These are phyloP conservation scores for Pseudogymnoascus sp. DNA, from an alignment of 2,329 filamentous ascomycete genomes.

Conservation along the genomic window DNA sequence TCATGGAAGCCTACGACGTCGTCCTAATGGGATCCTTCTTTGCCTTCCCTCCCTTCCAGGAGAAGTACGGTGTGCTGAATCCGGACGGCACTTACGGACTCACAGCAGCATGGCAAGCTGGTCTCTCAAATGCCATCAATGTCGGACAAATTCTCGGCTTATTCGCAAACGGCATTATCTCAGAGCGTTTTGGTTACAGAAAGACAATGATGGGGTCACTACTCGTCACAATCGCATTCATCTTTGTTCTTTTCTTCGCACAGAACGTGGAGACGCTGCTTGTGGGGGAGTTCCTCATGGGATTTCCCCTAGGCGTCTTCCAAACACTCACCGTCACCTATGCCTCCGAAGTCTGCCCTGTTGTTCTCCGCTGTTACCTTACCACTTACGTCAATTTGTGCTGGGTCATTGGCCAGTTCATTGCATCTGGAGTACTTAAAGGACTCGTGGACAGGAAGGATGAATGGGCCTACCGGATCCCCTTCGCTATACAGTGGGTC, in stretches of 20 bases:
- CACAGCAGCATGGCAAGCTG: conserved; percentile 35
- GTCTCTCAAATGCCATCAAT: conserved; percentile 30
- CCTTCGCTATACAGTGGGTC: conserved; percentile 39
- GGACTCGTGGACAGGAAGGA: conserved; percentile 31
- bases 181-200: conserved; percentile 28
- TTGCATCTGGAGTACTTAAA: conserved; percentile 38
- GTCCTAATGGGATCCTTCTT: conserved; percentile 28
- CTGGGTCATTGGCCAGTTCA: conserved; percentile 42
- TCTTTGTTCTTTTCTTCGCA: conserved; percentile 39
- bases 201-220: conserved; percentile 37
- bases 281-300: conserved; percentile 34
- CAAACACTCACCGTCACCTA: conserved; percentile 30
- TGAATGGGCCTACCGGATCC: conserved; percentile 39
- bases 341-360: conserved; percentile 27
- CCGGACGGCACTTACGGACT: conserved; percentile 29
- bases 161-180: conserved; percentile 31
- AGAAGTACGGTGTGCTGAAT: conserved; percentile 22
- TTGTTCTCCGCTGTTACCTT: conserved; percentile 24
- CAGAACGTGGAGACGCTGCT: conserved; percentile 35
- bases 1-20: conserved; percentile 32
- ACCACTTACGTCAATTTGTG: conserved; percentile 44
- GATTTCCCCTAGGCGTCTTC: conserved; percentile 31
- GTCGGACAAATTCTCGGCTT: conserved; percentile 35
- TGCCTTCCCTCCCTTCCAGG: conserved; percentile 22
- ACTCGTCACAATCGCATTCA: conserved; percentile 34